These are phyloP conservation scores for Didymella glomerata DNA, from an alignment of 2,329 filamentous ascomycete species.

Conservation along the genomic window DNA sequence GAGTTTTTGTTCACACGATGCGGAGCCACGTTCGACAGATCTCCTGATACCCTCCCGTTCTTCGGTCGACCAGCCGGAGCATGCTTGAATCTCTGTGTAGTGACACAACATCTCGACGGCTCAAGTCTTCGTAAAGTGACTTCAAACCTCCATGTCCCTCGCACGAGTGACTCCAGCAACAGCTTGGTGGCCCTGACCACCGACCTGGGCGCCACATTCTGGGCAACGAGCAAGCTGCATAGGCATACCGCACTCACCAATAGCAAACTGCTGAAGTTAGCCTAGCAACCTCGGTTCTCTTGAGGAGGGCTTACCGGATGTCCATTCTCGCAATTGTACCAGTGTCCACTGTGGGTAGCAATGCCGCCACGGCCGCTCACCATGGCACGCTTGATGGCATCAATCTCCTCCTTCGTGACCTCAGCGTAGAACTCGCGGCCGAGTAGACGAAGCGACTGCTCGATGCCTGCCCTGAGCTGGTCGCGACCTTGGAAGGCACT, in stretches of 20 bases:
- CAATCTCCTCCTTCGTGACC: constrained; percentile 55
- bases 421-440: constrained; percentile 51
- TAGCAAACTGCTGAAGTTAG: constrained; percentile 56
- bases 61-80: no score
- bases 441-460: constrained; percentile 41
- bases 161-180: constrained; percentile 63
- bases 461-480: constrained; percentile 37
- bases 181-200: constrained; percentile 62
- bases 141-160: constrained; percentile 56
- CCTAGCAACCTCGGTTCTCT: neutral
- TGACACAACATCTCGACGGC: neutral
- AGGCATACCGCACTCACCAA: constrained; percentile 72
- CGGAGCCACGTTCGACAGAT: no score
- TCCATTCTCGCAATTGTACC: constrained; percentile 67
- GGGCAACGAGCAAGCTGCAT: constrained; percentile 70
- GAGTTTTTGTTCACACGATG: no score
- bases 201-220: constrained; percentile 64
- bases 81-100: no score
- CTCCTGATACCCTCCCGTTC: no score
- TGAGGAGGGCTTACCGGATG: constrained; percentile 55
- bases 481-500: constrained; percentile 41
- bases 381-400: constrained; percentile 59
- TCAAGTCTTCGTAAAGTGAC: no score
- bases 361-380: constrained; percentile 54
- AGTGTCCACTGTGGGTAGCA: constrained; percentile 61